A percentile compares a stretch with the other conserved stretches of the same genome.
phyloP scores from a whole-genome alignment of 2,329 filamentous ascomycete genomes.

The Zymoseptoria brevis region DNA sequence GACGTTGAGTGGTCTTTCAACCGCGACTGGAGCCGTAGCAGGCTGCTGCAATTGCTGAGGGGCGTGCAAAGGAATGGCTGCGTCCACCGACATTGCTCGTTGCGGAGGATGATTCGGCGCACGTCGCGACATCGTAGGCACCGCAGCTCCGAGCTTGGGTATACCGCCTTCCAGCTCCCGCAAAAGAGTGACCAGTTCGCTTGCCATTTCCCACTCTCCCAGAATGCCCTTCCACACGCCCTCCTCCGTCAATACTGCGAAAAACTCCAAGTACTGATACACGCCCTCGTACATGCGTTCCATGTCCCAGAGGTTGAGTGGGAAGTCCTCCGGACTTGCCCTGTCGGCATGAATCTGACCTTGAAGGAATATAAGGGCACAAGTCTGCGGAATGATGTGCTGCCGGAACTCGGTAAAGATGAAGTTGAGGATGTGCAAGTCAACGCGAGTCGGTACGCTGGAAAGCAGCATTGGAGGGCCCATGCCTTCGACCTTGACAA shows the following conservation, averaged over 20 bases:
- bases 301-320: conserved; percentile 95
- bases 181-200: conserved; percentile 79
- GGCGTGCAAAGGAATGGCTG: neutral
- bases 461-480: conserved; percentile 6
- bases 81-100: conserved; percentile 4
- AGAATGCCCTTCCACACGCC: conserved; percentile 74
- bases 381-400: conserved; percentile 87
- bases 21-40: conserved; percentile 34
- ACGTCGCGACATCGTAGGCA: conserved; percentile 36
- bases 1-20: conserved; percentile 60
- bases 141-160: conserved; percentile 59
- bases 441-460: conserved; percentile 39
- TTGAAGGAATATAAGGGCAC: conserved; percentile 89
- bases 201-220: conserved; percentile 84
- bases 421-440: conserved; percentile 69
- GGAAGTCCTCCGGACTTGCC: conserved; percentile 76
- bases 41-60: conserved; percentile 3
- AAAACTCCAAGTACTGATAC: conserved; percentile 88
- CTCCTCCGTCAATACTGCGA: conserved; percentile 81
- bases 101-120: conserved; percentile 15
- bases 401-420: conserved; percentile 87
- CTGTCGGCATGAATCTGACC: conserved; percentile 74
- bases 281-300: conserved; percentile 92
- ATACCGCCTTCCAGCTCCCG: conserved; percentile 83
- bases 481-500: conserved; percentile 1